phyloP scores from a whole-genome alignment of 2,329 filamentous ascomycete species.

The Ceratocystis alfenasii region DNA sequence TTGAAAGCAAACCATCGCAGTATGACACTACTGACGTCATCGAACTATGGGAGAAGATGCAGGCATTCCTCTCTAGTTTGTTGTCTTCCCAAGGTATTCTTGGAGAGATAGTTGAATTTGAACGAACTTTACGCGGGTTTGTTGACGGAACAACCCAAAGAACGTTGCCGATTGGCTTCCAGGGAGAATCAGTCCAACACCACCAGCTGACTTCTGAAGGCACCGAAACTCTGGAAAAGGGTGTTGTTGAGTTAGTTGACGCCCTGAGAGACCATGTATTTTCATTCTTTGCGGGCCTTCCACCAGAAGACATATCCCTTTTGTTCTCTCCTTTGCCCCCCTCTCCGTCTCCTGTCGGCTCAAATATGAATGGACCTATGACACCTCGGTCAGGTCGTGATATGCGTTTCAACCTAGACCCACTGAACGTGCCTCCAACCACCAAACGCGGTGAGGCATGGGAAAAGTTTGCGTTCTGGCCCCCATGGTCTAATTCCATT shows the following conservation, averaged over 20 bases:
- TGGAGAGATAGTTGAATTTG: slow-evolving; percentile 84
- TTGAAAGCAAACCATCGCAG: slow-evolving; percentile 48
- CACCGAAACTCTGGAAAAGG: slow-evolving; percentile 60
- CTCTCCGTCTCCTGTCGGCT: slow-evolving; percentile 49
- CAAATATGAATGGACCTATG: slow-evolving; percentile 35
- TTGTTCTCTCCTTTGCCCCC: slow-evolving; percentile 69
- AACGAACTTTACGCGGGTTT: slow-evolving; percentile 84
- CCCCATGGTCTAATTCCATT: slow-evolving; percentile 79
- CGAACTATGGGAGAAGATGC: slow-evolving; percentile 85
- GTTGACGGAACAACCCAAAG: slow-evolving; percentile 75
- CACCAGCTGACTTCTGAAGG: slow-evolving; percentile 66
- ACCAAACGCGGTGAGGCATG: slow-evolving; percentile 71
- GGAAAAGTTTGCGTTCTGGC: slow-evolving; percentile 95
- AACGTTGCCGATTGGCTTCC: slow-evolving; percentile 65
- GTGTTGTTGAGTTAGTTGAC: slow-evolving; percentile 68
- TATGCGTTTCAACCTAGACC: slow-evolving; percentile 68
- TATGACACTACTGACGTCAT: slow-evolving; percentile 72
- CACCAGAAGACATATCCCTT: slow-evolving; percentile 79
- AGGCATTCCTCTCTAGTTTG: slow-evolving; percentile 59
- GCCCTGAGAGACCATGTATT: slow-evolving; percentile 68
- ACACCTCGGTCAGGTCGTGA: slow-evolving; percentile 51
- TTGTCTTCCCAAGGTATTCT: slow-evolving; percentile 70
- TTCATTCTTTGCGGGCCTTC: slow-evolving; percentile 74
- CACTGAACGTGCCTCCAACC: slow-evolving; percentile 62
- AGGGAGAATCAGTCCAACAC: slow-evolving; percentile 68